Base-by-base conservation (phyloP, 352 stramenopile genomes). In the Pythium volutum region DNA sequence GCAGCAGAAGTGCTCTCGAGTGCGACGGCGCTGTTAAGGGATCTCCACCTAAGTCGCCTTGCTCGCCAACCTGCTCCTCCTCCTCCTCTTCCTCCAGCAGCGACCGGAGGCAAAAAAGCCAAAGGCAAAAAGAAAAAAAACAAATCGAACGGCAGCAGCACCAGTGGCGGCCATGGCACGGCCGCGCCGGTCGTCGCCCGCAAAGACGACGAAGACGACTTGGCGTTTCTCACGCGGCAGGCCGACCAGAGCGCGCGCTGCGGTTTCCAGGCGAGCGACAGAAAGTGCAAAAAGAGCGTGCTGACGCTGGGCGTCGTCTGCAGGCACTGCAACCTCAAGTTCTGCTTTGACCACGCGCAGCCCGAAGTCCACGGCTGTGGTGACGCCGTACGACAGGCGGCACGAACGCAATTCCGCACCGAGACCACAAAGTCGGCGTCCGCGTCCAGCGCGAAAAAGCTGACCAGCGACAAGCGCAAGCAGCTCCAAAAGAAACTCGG, bases 251-350 rank as follows among this genome's bases (percentile, higher is more conserved):
- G 69, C 57, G 72, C 59, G 2, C 79, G 51, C 15, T 93, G 86
- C 57, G 73, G 74, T 11, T 89, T 83, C 50, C 71, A 88, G 53
- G 59, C 48, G 15, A 66, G 63, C 8, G 39, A 22, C 18, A 25
- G 52, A 20, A 67, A 70, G 34, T 93, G 84, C 53, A 81, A 79
- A 45, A 88, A 89, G 68, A 88, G 67, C 53, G 77, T 70, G 2
- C 62, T 59, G 4, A 76, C 84, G 68, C 62, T 89, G 41, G 82
- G 85, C 18, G 81, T 68, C n/a, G 68, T 91, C 31, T 96, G 85
- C 59, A 76, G 75, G 42, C 92, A 86, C 54, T 96, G 87, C 77
- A 91, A 92, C 25, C 74, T 93, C 53, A 89, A 89, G 62, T 94
- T 92, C 51, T 96, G 87, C 71, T 92, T 84, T 53, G 68, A 80